Conservation (phyloP, 2,329 filamentous ascomycete genomes). For the Anisogramma anomala region DNA sequence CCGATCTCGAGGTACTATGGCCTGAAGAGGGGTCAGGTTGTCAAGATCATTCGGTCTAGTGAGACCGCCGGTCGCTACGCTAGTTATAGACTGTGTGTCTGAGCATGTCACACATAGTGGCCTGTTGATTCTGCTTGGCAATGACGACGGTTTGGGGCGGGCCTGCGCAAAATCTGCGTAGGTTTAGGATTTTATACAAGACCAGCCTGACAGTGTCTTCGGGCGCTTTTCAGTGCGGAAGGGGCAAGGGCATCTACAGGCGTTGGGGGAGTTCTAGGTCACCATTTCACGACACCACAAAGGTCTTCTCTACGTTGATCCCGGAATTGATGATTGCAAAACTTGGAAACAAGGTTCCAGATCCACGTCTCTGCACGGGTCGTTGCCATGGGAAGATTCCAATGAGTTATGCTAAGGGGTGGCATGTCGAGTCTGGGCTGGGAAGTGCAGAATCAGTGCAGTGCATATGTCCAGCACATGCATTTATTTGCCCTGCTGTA, state of each 20-base stretch:
- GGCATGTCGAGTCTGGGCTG: too few relatives aligned
- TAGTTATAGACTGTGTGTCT: slow-evolving; percentile 70
- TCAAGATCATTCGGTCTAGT: slow-evolving; percentile 93
- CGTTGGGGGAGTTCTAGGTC: slow-evolving; percentile 10
- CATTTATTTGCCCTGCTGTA: too few relatives aligned
- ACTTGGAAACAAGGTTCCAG: not conserved
- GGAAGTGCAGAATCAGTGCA: too few relatives aligned
- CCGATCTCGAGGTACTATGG: slow-evolving; percentile 89
- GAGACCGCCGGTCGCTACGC: slow-evolving; percentile 96
- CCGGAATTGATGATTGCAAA: not conserved
- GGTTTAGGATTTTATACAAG: not conserved
- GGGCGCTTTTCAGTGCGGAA: slow-evolving; percentile 7
- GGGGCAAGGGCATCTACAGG: slow-evolving; percentile 11
- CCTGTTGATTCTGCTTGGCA: not conserved
- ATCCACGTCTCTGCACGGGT: not conserved
- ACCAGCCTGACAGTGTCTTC: not conserved
- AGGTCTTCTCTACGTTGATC: not conserved
- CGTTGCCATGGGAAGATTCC: too few relatives aligned
- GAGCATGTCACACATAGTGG: slow-evolving; percentile 15
- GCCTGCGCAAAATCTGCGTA: not conserved
- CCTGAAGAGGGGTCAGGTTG: slow-evolving; percentile 80
- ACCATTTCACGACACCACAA: too few relatives aligned
- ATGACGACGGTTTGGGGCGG: not conserved
- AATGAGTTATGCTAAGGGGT: too few relatives aligned
- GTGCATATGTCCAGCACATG: too few relatives aligned